Percentiles rank a stretch among this genome's conserved stretches.
These are phyloP conservation scores for Pythium chondricola DNA, from an alignment of 352 stramenopile species.

Conservation along the genomic window DNA sequence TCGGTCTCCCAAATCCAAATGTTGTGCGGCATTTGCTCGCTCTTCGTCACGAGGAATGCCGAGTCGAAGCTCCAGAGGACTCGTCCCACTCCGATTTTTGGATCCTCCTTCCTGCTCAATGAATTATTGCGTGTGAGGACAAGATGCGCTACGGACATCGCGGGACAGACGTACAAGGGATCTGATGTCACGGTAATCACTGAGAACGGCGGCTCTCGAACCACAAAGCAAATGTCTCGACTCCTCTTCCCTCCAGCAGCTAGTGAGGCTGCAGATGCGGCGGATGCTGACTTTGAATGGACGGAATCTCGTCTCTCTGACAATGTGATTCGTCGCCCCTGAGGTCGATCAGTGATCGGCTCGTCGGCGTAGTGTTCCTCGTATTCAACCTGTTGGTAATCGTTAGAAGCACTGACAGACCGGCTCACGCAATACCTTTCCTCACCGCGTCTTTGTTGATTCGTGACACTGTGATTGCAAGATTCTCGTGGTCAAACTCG, in stretches of 20 bases:
- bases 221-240: constrained; percentile 63
- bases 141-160: no score
- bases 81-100: constrained; percentile 63
- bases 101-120: constrained; percentile 65
- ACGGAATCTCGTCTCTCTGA: constrained; percentile 25
- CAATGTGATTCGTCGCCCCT: constrained; percentile 52
- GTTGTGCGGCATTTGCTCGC: constrained; percentile 79
- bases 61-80: constrained; percentile 65
- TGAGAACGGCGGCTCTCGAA: constrained; percentile 62
- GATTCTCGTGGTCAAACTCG: constrained; percentile 62
- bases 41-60: constrained; percentile 66
- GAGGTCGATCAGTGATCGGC: constrained; percentile 42
- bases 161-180: constrained; percentile 42
- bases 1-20: constrained; percentile 82
- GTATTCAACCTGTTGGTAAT: constrained; percentile 73
- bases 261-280: constrained; percentile 47
- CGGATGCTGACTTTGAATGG: constrained; percentile 51
- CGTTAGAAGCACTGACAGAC: no score
- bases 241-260: constrained; percentile 41
- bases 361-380: constrained; percentile 59
- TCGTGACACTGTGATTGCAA: constrained; percentile 37
- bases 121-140: no score
- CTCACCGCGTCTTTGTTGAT: constrained; percentile 41
- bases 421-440: background rate
- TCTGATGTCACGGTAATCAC: constrained; percentile 57